These are phyloP conservation scores for Amanita pallidorosea DNA, from an alignment of 768 basidiomycete genomes.

Conservation along the genomic window DNA sequence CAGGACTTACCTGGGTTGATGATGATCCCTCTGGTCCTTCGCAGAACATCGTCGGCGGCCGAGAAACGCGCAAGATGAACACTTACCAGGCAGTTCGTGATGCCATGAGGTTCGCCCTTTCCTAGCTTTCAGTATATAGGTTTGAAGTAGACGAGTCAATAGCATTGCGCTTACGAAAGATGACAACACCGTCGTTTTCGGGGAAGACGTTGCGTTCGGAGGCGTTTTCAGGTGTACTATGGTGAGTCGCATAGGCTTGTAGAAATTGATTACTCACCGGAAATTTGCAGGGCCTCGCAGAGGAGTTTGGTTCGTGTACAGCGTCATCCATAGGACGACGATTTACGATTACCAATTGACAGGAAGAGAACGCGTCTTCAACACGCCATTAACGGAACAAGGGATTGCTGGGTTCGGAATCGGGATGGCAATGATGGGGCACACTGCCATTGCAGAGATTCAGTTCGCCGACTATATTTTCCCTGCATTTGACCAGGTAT, in stretches of 20 bases:
- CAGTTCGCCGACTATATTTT: slow-evolving; percentile 88
- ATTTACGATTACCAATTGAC: slow-evolving; percentile 5
- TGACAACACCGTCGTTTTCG: slow-evolving; percentile 82
- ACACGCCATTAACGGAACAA: slow-evolving; percentile 88
- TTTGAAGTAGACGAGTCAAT: not conserved
- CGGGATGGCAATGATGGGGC: slow-evolving; percentile 86
- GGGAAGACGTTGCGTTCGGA: slow-evolving; percentile 87
- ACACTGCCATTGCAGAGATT: slow-evolving; percentile 90
- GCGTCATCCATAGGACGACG: not conserved
- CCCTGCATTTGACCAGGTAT: slow-evolving; percentile 89
- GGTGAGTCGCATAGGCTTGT: slow-evolving; percentile 30
- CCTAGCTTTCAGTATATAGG: not conserved
- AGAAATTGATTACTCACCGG: slow-evolving; percentile 1
- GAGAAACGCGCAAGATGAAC: slow-evolving; percentile 93
- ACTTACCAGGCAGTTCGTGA: slow-evolving; percentile 88
- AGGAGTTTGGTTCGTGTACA: slow-evolving; percentile 69
- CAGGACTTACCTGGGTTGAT: slow-evolving; percentile 63
- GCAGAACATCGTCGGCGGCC: slow-evolving; percentile 48
- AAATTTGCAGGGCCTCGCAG: slow-evolving; percentile 64
- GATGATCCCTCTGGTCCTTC: slow-evolving; percentile 35
- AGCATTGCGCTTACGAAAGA: slow-evolving; percentile 82
- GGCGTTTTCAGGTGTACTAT: slow-evolving; percentile 93
- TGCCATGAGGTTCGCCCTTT: slow-evolving; percentile 57
- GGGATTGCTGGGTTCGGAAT: slow-evolving; percentile 95
- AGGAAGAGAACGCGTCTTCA: slow-evolving; percentile 91